A percentile compares a stretch with the other conserved stretches of the same genome.
Evolutionary conservation across 2,329 filamentous ascomycete genomes (phyloP).

Genomic region (Calonectria pauciramosa): DNA sequence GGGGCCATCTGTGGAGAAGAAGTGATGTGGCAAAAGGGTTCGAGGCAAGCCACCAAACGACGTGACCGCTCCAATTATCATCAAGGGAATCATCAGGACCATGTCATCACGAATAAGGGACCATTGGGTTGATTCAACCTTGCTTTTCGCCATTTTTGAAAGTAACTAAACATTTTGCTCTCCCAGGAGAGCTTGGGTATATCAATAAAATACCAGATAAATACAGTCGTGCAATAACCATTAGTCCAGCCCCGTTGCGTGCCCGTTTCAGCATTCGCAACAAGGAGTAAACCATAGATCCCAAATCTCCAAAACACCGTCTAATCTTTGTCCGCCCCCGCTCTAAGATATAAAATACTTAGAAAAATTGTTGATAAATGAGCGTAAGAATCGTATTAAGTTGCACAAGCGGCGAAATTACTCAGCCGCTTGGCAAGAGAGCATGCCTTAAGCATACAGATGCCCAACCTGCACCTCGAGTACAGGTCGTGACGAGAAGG

Average conservation of each 20-base stretch:
- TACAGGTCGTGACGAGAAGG: constrained; percentile 56
- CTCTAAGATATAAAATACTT: neutral
- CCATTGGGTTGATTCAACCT: neutral
- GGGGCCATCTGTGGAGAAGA: neutral
- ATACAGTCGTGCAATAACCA: constrained; percentile 9
- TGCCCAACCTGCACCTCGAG: constrained; percentile 45
- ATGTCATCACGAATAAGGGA: constrained; percentile 2
- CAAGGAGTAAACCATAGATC: neutral
- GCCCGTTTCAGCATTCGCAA: constrained; percentile 10
- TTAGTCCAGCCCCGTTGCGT: neutral
- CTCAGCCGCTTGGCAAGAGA: neutral
- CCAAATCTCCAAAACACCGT: constrained; percentile 19
- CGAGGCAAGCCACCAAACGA: neutral
- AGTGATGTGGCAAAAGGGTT: neutral
- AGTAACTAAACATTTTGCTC: constrained; percentile 17
- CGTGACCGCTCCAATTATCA: neutral
- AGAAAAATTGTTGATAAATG: neutral
- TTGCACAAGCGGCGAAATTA: neutral
- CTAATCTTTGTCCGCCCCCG: constrained; percentile 1
- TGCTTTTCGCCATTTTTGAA: constrained; percentile 4
- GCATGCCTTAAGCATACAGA: constrained; percentile 40
- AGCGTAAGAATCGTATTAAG: neutral
- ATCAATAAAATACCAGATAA: constrained; percentile 18
- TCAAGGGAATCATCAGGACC: neutral
- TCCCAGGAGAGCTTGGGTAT: constrained; percentile 29